A percentile compares a stretch with the other conserved stretches of the same genome.
Conservation (phyloP, 1,139 yeast species). For the Suhomyces atakaporum region DNA sequence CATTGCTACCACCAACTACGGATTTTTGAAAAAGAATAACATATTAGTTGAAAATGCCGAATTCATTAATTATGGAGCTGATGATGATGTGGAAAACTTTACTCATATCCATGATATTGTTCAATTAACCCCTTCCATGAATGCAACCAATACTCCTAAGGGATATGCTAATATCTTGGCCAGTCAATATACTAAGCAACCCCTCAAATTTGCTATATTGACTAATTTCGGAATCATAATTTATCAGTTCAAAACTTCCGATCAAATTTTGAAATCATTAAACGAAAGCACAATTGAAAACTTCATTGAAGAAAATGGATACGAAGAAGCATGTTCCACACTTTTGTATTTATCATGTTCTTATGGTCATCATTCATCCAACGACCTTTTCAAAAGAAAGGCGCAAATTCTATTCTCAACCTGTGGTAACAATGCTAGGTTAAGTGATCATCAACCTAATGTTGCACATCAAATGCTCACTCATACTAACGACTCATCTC, state of each 20-base stretch:
- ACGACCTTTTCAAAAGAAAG: constrained; percentile 48
- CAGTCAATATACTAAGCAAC: constrained; percentile 69
- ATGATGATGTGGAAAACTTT: constrained; percentile 23
- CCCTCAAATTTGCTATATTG: constrained; percentile 74
- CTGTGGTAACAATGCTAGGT: constrained; percentile 56
- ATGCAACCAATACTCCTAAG: constrained; percentile 69
- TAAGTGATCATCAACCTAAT: constrained; percentile 30
- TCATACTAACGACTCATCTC: constrained; percentile 18
- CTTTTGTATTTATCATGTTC: constrained; percentile 83
- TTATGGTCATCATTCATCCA: constrained; percentile 53
- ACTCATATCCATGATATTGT: constrained; percentile 68
- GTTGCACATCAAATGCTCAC: constrained; percentile 10
- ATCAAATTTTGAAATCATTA: constrained; percentile 68
- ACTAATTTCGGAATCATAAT: constrained; percentile 79
- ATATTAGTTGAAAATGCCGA: constrained; percentile 83
- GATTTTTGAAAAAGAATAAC: constrained; percentile 69
- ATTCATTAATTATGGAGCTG: constrained; percentile 58
- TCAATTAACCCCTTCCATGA: constrained; percentile 68
- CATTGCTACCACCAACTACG: constrained; percentile 81
- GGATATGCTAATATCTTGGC: constrained; percentile 86
- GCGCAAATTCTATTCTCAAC: constrained; percentile 56
- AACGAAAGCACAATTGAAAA: constrained; percentile 57
- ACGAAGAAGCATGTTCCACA: constrained; percentile 81
- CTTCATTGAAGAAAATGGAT: constrained; percentile 52
- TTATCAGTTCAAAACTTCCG: constrained; percentile 78